Evolutionary conservation across 1,139 yeast species (phyloP), one percentile per base, ranked within the genome.

Genomic region (Taiozyma sp.): DNA sequence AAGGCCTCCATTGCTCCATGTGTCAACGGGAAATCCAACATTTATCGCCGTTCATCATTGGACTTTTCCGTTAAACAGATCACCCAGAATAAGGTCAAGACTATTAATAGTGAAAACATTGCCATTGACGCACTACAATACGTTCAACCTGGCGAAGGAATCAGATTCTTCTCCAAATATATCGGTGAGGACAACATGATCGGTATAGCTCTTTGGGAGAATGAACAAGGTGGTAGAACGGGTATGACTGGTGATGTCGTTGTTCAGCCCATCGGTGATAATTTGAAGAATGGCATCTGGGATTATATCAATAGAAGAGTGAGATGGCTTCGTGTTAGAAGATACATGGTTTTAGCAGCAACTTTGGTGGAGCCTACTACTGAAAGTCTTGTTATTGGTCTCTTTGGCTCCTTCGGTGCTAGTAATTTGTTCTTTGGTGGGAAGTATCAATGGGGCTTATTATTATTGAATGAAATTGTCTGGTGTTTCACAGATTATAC

Each of bases 101-200:
- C 68, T 39, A 47, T 51, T 6, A 62, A 70, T 44, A 69, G 47
- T 10, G 66, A 41, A 47, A 61, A 52, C 53, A 67, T 56, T 62
- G 70, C 50, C 49, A 58, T 42, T 46, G 63, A 48, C 5, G 65
- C 65, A 2, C 14, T 32, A 3, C 29, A 46, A 10, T 61, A 49
- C 39, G 39, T 44, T 2, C 29, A 42, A 4, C 42, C 45, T 4
- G 53, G 53, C 24, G 58, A 59, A 34, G 56, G 96, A 0, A 73
- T 90, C 48, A 76, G 81, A 51, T 80, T 82, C 55, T 89, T 90
- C 67, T 82, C 96, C 9, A 73, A 83, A 53, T 90, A 85, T 65
- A 89, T 90, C 62, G 96, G 96, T 3, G 97, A 89, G 63, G 97
- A 89, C 67, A 89, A 89, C 65, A 87, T 89, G 95, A 88, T 89